Evolutionary conservation across 345 rosid species (phyloP).

Genomic region (Adansonia digitata): DNA sequence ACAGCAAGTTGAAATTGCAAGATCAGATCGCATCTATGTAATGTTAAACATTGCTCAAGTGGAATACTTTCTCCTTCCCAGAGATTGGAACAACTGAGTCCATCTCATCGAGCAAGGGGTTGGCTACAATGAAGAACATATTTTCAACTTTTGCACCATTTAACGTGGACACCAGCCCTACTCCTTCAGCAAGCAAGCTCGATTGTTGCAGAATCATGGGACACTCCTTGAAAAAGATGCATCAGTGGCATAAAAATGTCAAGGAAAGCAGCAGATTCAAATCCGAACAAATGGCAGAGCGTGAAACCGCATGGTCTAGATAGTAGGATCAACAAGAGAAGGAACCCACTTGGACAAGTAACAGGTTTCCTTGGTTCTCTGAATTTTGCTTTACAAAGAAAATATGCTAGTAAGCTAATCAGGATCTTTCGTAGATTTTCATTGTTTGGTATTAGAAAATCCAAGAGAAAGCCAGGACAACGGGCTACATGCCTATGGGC

Average conservation of each 20-base stretch:
- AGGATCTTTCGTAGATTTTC: no score
- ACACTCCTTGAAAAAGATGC: slow-evolving; percentile 48
- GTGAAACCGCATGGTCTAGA: no score
- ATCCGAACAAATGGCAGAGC: slow-evolving; percentile 24
- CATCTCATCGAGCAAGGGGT: slow-evolving; percentile 34
- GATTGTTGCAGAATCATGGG: no score
- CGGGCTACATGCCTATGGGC: no score
- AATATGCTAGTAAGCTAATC: slow-evolving; percentile 38
- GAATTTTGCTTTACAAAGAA: slow-evolving; percentile 53
- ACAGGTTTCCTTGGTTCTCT: slow-evolving; percentile 48
- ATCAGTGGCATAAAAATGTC: slow-evolving; percentile 34
- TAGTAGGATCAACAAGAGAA: slow-evolving; percentile 52
- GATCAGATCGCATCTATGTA: slow-evolving; percentile 49
- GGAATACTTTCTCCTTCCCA: slow-evolving; percentile 41
- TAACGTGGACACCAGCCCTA: no score
- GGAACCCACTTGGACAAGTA: slow-evolving; percentile 45
- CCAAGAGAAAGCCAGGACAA: no score
- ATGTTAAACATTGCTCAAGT: slow-evolving; percentile 36
- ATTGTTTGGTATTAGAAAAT: no score
- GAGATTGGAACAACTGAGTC: slow-evolving; percentile 20
- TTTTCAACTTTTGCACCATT: slow-evolving; percentile 28
- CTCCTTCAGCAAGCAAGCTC: no score
- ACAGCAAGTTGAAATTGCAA: slow-evolving; percentile 38
- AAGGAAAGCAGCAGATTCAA: slow-evolving; percentile 28
- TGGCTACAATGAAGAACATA: slow-evolving; percentile 41